Conservation (phyloP, 1,284 basidiomycete genomes). For the Tylopilus orsonianus region DNA sequence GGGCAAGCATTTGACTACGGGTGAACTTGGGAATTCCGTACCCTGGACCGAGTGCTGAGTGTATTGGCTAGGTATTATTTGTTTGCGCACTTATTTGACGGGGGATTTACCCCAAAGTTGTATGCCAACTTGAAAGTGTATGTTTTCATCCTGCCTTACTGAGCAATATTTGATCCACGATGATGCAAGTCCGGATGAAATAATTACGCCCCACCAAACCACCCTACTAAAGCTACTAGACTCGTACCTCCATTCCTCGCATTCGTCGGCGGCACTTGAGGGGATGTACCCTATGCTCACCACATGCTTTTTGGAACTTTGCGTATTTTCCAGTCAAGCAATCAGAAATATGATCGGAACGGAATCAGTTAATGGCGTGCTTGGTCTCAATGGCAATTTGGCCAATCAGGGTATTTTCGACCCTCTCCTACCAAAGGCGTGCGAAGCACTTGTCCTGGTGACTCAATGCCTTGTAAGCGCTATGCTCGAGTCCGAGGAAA, state of each 20-base stretch:
- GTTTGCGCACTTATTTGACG: slow-evolving; percentile 53
- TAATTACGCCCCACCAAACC: slow-evolving; percentile 81
- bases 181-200: slow-evolving; percentile 57
- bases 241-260: slow-evolving; percentile 64
- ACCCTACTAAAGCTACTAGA: slow-evolving; percentile 85
- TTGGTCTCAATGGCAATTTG: not conserved
- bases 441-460: slow-evolving; percentile 77
- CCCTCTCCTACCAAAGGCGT: slow-evolving; percentile 68
- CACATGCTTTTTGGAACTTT: slow-evolving; percentile 53
- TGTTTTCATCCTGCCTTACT: slow-evolving; percentile 19
- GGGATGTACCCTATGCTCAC: slow-evolving; percentile 53
- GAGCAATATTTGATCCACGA: slow-evolving; percentile 11
- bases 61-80: slow-evolving; percentile 48
- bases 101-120: slow-evolving; percentile 48
- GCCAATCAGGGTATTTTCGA: slow-evolving; percentile 46
- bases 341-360: slow-evolving; percentile 49
- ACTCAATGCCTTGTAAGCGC: slow-evolving; percentile 75
- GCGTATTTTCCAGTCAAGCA: slow-evolving; percentile 50
- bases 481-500: slow-evolving; percentile 40
- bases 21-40: slow-evolving; percentile 39
- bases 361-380: not conserved
- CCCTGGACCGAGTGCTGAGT: slow-evolving; percentile 6
- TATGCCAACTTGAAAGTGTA: slow-evolving; percentile 55
- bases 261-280: slow-evolving; percentile 33
- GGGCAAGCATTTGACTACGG: slow-evolving; percentile 74